Base-by-base conservation (phyloP, 441 rosid genomes). In the Erodium chrysanthum region DNA sequence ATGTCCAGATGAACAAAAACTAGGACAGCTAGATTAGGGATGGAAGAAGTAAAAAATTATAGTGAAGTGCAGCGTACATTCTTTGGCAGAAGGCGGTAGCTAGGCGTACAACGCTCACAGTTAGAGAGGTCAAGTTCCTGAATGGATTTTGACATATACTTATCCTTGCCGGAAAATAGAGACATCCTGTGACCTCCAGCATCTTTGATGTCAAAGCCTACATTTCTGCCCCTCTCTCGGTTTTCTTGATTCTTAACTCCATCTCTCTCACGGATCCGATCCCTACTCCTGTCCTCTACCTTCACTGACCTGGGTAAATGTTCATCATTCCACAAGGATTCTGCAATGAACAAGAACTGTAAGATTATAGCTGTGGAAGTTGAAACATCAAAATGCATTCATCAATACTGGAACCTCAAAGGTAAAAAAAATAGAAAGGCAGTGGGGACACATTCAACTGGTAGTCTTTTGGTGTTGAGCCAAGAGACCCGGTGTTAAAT, bases 81-180 rank as follows among this genome's bases (percentile, higher is more conserved):
- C 80, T 87, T 83, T 66, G 99, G 99, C 65, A 95, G 91, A 74
- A 88, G 87, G 44, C 99, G 92, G 79, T 95, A 95, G 73, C 99
- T 95, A 73, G 99, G 98, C 73, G 96, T 90, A 83, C 99, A 92
- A 22, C 87, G 85, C 80, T 92, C 97, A 81, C 98, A 95, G 79
- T 90, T 86, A 15, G 98, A 92, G 54, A 92, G 90, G 80, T 95
- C 98, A 67, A 92, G 95, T 75, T 95, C 99, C 66, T 84, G 90
- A 73, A 95, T 90, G 63, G 99, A 89, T 67, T 95, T 95, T 66
- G 88, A 84, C 80, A 88, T 56, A 83, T 82, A 79, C 83, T 91
- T 83, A 71, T 93, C 81, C 84, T 88, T 85, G 92, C 87, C 35
- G 75, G 94, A 68, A 67, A 76, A 76, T 70, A 79, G 66, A 48